These are phyloP conservation scores for Aureobasidium sp. DNA, from an alignment of 2,329 filamentous ascomycete genomes.

Conservation along the genomic window DNA sequence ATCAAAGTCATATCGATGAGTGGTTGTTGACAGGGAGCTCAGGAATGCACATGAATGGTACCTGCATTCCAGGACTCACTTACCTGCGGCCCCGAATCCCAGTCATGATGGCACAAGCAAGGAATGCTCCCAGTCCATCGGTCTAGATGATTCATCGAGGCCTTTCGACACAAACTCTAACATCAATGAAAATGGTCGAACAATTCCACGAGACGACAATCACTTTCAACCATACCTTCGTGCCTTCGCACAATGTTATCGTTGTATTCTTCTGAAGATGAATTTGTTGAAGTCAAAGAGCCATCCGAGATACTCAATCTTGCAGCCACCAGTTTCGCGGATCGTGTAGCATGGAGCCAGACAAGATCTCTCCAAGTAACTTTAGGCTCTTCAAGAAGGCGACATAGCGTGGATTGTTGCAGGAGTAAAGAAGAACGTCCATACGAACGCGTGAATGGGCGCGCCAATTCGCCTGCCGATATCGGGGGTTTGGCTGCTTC, in stretches of 20 bases:
- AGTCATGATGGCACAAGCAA: not conserved
- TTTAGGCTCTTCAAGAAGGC: too few species aligned
- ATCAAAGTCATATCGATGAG: not conserved
- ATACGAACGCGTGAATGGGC: not conserved
- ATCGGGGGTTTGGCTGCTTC: not conserved
- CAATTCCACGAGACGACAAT: too few species aligned
- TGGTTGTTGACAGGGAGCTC: slow-evolving; percentile 6
- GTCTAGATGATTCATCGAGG: not conserved
- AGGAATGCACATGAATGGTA: slow-evolving; percentile 1
- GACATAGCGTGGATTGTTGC: too few species aligned
- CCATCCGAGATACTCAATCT: too few species aligned
- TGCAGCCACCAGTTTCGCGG: too few species aligned
- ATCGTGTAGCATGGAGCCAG: too few species aligned
- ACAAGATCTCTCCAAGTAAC: too few species aligned
- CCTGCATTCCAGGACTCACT: slow-evolving; percentile 8
- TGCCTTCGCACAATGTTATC: too few species aligned
- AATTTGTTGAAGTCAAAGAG: too few species aligned
- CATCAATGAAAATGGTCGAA: too few species aligned
- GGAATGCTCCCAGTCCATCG: not conserved
- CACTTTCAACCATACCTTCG: too few species aligned
- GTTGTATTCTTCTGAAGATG: too few species aligned
- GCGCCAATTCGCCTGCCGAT: not conserved
- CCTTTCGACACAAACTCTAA: not conserved
- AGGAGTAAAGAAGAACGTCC: not conserved
- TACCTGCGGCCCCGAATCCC: not conserved